Percentiles rank a stretch among this genome's conserved stretches.
These are phyloP conservation scores for Beta lomatogona DNA, from an alignment of 179 eudicot genomes.

Conservation along the genomic window DNA sequence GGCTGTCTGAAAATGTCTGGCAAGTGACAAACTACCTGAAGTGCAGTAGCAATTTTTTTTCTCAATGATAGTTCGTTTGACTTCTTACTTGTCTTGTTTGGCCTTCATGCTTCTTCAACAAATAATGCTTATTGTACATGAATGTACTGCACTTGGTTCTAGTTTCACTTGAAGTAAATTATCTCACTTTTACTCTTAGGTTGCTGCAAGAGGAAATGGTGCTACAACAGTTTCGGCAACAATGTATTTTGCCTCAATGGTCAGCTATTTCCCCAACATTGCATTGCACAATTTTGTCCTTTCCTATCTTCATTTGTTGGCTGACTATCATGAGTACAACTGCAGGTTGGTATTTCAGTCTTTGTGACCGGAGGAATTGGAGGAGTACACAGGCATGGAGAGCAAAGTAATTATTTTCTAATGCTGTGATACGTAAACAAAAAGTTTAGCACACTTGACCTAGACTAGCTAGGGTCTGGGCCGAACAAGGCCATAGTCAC, in stretches of 20 bases:
- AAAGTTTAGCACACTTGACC: not conserved
- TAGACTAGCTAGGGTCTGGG: not conserved
- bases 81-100: not conserved
- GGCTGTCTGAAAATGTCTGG: not conserved
- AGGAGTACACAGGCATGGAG: slow-evolving; percentile 95
- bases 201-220: slow-evolving; percentile 80
- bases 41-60: not conserved
- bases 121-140: not conserved
- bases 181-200: slow-evolving; percentile 42
- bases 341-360: slow-evolving; percentile 88
- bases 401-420: slow-evolving; percentile 58
- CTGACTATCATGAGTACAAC: slow-evolving; percentile 18
- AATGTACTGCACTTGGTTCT: not conserved
- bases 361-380: slow-evolving; percentile 99
- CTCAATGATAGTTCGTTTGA: not conserved
- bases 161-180: not conserved
- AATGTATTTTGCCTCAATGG: slow-evolving; percentile 92
- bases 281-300: not conserved
- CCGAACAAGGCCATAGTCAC: not conserved
- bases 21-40: not conserved
- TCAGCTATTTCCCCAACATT: slow-evolving; percentile 24
- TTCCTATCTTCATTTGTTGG: slow-evolving; percentile 5
- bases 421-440: slow-evolving; percentile 3
- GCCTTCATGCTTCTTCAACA: not conserved
- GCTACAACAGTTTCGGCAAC: slow-evolving; percentile 99